Evolutionary conservation across 768 basidiomycete species (phyloP).

Genomic region (Obba rivulosa): DNA sequence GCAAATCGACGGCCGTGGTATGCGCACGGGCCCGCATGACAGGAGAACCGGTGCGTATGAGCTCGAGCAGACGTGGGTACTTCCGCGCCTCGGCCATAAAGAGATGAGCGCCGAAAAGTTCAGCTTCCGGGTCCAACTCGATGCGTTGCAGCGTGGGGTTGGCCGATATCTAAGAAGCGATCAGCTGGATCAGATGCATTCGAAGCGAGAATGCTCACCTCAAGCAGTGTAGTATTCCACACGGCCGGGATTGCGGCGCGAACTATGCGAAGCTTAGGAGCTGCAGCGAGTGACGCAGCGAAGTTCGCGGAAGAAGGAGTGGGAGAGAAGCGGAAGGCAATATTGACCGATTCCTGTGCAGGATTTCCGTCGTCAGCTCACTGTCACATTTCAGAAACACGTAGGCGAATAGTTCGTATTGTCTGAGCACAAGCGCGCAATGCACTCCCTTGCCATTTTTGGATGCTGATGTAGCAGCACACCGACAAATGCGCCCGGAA

Average conservation of each 20-base stretch:
- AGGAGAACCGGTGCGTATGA: slow-evolving; percentile 52
- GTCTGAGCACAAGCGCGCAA: too few relatives aligned
- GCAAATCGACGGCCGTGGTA: background rate
- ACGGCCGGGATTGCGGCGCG: slow-evolving; percentile 50
- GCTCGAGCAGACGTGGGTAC: slow-evolving; percentile 44
- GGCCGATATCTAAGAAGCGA: slow-evolving; percentile 16
- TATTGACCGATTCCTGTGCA: slow-evolving; percentile 44
- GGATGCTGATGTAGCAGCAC: background rate
- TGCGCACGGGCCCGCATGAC: slow-evolving; percentile 1
- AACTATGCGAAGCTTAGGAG: slow-evolving; percentile 42
- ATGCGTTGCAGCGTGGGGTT: slow-evolving; percentile 48
- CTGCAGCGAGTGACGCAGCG: slow-evolving; percentile 33
- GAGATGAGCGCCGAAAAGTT: slow-evolving; percentile 43
- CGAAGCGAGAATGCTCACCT: slow-evolving; percentile 28
- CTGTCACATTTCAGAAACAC: slow-evolving; percentile 7
- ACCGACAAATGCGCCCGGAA: background rate
- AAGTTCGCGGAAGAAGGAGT: slow-evolving; percentile 21
- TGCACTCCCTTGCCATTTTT: too few relatives aligned
- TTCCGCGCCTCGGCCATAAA: slow-evolving; percentile 55
- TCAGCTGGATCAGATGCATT: background rate
- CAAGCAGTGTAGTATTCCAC: slow-evolving; percentile 52
- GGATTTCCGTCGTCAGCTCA: slow-evolving; percentile 5
- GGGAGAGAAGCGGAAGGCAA: slow-evolving; percentile 53
- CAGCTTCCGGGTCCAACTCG: slow-evolving; percentile 22
- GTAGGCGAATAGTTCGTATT: too few relatives aligned